Evolutionary conservation across 352 stramenopile species (phyloP), one percentile per base, ranked within the genome.

Genomic region (Albugo candida): DNA sequence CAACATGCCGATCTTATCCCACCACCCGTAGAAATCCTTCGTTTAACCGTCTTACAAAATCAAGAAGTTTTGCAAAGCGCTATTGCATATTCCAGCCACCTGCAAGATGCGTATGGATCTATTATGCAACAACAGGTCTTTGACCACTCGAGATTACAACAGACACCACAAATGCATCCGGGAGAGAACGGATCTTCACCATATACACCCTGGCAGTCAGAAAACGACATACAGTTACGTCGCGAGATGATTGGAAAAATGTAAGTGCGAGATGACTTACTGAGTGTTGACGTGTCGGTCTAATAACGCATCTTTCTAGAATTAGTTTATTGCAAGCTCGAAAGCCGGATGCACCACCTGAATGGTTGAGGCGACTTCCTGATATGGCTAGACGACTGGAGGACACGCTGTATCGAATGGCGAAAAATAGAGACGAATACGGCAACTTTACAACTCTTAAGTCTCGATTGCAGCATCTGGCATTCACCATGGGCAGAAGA

Each of bases 341-440:
- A 18, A 97, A 97, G 46, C 93, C 93, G 1, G 94, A 99, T 63
- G 93, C 95, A 13, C 86, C 92, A 8, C 71, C 91, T 21, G 93
- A 98, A 63, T 98, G 94, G 93, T 87, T 98, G 50, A 83, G 95
- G 41, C 95, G 96, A 53, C 64, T 99, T 27, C 93, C 93, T 4
- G 91, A 98, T 59, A 99, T 99, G 94, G 95, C 95, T 6, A 91
- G 95, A 42, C 81, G 93, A 42, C 69, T 99, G 18, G 95, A 99
- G 60, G 93, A 98, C 54, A 97, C 91, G 41, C 63, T 99, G 41
- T 99, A 98, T 63, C 75, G 81, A 40, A 89, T 83, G 49, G 63
- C 94, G 52, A 70, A 92, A 67, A 67, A 89, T 61, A 63, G 94
- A 38, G 88, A 96, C 34, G 91, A 97, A 48, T 99, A 99, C 52